Conservation (phyloP, 768 basidiomycete species). For the Lyophyllum atratum region DNA sequence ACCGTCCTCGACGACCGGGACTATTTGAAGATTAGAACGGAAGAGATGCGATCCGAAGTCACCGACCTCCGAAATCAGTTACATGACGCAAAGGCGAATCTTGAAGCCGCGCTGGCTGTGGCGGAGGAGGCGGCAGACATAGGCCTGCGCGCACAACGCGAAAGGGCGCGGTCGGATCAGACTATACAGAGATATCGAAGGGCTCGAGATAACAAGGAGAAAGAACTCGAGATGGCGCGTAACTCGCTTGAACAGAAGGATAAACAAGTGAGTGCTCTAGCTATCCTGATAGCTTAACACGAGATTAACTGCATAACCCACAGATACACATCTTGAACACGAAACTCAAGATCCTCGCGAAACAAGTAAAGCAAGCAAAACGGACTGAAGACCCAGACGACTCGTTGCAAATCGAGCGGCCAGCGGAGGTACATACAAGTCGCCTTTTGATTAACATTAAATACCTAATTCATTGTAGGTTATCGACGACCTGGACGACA, state of each 20-base stretch:
- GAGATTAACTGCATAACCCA: neutral
- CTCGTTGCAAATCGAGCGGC: conserved; percentile 15
- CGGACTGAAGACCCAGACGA: conserved; percentile 13
- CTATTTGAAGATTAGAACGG: neutral
- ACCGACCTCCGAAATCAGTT: neutral
- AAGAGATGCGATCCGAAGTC: neutral
- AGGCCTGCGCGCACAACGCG: neutral
- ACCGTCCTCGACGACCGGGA: neutral
- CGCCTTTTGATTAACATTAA: neutral
- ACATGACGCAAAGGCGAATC: neutral
- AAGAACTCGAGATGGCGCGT: conserved; percentile 1
- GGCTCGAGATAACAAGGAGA: conserved; percentile 6
- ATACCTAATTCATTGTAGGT: conserved; percentile 3
- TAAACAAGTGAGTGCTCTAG: conserved; percentile 2
- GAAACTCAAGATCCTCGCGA: conserved; percentile 14
- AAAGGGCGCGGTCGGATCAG: conserved; percentile 2
- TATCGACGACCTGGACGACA: neutral
- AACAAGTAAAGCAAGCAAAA: neutral
- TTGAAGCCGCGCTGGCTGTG: no score
- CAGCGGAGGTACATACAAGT: conserved; percentile 1
- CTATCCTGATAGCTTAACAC: neutral
- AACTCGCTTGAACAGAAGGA: conserved; percentile 3
- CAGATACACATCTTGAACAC: conserved; percentile 12
- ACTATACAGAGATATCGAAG: conserved; percentile 4
- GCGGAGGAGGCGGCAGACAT: conserved; percentile 1